These are phyloP conservation scores for Marvania coccoides DNA, from an alignment of 139 green algal genomes.

Conservation along the genomic window DNA sequence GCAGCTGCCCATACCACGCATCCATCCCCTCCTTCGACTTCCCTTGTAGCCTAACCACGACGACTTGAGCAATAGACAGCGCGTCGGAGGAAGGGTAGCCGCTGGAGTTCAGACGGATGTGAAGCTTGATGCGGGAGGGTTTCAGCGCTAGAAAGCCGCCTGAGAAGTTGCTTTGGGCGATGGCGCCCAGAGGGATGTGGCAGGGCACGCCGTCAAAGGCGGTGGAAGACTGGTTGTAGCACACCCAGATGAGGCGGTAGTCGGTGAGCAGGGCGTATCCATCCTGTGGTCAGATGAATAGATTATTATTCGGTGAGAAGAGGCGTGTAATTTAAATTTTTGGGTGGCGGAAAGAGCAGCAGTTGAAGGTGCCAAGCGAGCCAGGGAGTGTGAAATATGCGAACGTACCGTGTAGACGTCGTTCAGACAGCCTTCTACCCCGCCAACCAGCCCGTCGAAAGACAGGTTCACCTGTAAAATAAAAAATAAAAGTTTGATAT, in stretches of 20 bases:
- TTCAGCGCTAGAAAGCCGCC: constrained; percentile 5
- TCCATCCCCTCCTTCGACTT: too few species aligned
- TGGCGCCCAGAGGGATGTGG: constrained; percentile 16
- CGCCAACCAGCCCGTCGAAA: constrained; percentile 35
- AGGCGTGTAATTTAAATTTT: background rate
- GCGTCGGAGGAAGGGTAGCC: constrained; percentile 7
- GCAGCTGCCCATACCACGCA: background rate
- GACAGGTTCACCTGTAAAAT: constrained; percentile 45
- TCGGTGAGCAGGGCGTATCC: constrained; percentile 22
- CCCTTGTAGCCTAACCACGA: too few species aligned
- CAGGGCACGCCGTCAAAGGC: constrained; percentile 9
- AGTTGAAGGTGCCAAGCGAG: background rate
- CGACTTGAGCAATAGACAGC: background rate
- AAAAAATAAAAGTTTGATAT: background rate
- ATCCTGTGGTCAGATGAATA: constrained; percentile 5
- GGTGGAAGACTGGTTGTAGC: background rate
- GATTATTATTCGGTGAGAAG: too few species aligned
- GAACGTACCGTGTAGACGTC: constrained; percentile 12
- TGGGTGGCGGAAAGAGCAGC: background rate
- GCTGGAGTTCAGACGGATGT: constrained; percentile 10
- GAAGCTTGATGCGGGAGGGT: constrained; percentile 13
- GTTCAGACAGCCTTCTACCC: constrained; percentile 17
- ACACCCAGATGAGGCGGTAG: constrained; percentile 26
- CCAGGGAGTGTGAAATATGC: background rate
- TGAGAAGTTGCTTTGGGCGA: constrained; percentile 7